A percentile compares a stretch with the other conserved stretches of the same genome.
Conservation (phyloP, 148 eudicot genomes). For the Chenopodium album region DNA sequence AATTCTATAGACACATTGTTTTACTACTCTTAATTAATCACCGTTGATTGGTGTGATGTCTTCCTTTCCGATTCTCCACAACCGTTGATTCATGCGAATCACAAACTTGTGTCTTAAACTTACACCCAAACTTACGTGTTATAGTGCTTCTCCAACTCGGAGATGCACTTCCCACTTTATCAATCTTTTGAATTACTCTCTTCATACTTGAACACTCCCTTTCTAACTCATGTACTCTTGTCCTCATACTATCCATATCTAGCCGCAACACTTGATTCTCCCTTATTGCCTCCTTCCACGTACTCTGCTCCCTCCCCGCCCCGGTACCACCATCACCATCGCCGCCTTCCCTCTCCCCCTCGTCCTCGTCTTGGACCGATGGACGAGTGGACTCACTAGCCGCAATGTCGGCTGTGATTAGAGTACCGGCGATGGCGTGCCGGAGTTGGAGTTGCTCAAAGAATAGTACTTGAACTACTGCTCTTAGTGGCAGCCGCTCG, state of each 20-base stretch:
- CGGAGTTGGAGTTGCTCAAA: conserved; percentile 98
- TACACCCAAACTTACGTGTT: conserved; percentile 70
- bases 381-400: conserved; percentile 13
- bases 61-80: conserved; percentile 47
- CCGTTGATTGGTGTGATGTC: conserved; percentile 33
- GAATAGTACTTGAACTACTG: conserved; percentile 88
- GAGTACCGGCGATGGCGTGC: conserved; percentile 83
- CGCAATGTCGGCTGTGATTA: conserved; percentile 34
- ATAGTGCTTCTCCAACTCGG: conserved; percentile 42
- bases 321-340: background rate
- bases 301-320: conserved; percentile 11
- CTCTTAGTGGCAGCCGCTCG: conserved; percentile 86
- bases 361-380: conserved; percentile 5
- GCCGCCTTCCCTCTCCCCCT: conserved; percentile 13
- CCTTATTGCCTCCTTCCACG: conserved; percentile 58
- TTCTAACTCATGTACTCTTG: conserved; percentile 83
- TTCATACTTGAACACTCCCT: conserved; percentile 84
- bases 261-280: conserved; percentile 76
- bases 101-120: conserved; percentile 92
- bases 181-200: conserved; percentile 66
- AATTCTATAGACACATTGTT: background rate
- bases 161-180: conserved; percentile 31
- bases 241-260: conserved; percentile 90
- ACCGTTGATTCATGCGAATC: conserved; percentile 85
- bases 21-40: background rate